phyloP scores from a whole-genome alignment of 2,329 filamentous ascomycete genomes.

The Diaporthe vexans region DNA sequence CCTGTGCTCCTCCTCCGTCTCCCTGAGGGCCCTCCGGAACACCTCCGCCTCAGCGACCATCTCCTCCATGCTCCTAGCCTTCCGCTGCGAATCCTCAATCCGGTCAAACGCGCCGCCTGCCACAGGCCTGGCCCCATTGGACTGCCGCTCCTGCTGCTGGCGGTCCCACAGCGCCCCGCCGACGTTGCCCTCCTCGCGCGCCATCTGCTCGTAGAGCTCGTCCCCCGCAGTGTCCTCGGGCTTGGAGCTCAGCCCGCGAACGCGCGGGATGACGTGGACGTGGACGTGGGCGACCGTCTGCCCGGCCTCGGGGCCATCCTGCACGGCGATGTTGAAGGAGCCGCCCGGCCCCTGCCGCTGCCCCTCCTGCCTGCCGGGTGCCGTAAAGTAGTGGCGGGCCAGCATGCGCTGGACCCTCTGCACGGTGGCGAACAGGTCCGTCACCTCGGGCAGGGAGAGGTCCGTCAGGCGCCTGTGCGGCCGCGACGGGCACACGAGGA shows the following conservation, averaged over 20 bases:
- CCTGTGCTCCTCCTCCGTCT: conserved; percentile 53
- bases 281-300: conserved; percentile 97
- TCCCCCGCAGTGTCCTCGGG: conserved; percentile 64
- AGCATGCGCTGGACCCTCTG: conserved; percentile 86
- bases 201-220: conserved; percentile 85
- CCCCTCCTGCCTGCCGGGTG: too few species aligned
- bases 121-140: conserved; percentile 55
- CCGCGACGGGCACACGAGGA: conserved; percentile 85
- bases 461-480: conserved; percentile 81
- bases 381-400: conserved; percentile 66
- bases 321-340: conserved; percentile 93
- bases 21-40: conserved; percentile 67
- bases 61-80: conserved; percentile 76
- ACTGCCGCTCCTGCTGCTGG: conserved; percentile 17
- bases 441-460: conserved; percentile 77
- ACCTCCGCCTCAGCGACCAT: conserved; percentile 84
- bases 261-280: conserved; percentile 88
- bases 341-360: conserved; percentile 53
- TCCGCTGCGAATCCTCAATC: conserved; percentile 79
- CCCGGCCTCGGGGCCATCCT: conserved; percentile 90
- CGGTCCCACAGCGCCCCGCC: conserved; percentile 76
- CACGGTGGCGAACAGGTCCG: conserved; percentile 89
- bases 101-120: conserved; percentile 73
- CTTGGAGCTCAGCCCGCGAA: conserved; percentile 65
- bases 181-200: conserved; percentile 87